Base-by-base conservation (phyloP, 2,329 filamentous ascomycete species). In the Elsinoe australis region DNA sequence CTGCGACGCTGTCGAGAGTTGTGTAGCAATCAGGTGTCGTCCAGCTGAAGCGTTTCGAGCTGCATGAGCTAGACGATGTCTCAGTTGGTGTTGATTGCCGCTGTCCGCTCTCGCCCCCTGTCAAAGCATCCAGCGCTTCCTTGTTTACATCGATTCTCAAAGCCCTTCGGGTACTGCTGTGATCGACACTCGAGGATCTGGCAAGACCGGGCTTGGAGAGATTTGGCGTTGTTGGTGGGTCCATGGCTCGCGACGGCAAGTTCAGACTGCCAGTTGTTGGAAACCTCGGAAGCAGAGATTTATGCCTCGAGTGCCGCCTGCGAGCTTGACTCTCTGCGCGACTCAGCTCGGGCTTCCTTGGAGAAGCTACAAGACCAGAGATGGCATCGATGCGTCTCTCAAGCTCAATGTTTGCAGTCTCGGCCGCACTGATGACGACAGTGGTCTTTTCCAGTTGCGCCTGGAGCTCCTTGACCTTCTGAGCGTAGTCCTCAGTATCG, bases 361-460 rank as follows among this genome's bases (percentile, higher is more conserved):
- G 62, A 9, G 65, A 66, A 4, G 60, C 64, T 4, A 68, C 56
- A 17, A 68, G 49, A 17, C 60, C 60, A 10, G 64, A 63, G 52
- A 68, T 57, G 19, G 64, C 57, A 45, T 67, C 65, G 26, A 68
- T 54, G 19, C 65, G 53, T 47, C 59, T 61, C 52, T 68, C 64
- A 29, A 68, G 55, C 42, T 64, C 58, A 5, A 62, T 54, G 41
- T 68, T 68, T 1, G 62, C 61, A 3, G 53, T 53, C 48, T 67
- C 63, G 5, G 58, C 58, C 8, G 59, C 59, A 17, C 62, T 59
- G 29, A 64, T 51, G n/a, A 54, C 57, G 42, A 61, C 55, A 10
- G 51, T 56, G 9, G 58, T 57, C n/a, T 51, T 47, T 17, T 62
- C 61, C 6, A 65, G 31, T 45, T 62, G 57, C 26, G 49, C 51